Evolutionary conservation across 75 land plant genomes (phyloP).

Genomic region (Sequoiadendron giganteum): DNA sequence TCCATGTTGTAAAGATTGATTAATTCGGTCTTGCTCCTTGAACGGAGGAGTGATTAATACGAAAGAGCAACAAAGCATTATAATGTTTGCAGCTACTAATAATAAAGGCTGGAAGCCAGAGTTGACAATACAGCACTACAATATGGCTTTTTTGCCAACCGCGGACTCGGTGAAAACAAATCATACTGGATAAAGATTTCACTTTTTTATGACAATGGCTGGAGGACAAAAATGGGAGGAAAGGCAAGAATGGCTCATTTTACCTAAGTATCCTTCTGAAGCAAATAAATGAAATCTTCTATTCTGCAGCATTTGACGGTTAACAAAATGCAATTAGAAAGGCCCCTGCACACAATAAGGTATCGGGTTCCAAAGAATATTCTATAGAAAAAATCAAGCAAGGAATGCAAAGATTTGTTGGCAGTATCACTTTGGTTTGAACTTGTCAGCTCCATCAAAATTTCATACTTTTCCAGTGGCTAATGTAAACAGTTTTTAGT

Average conservation of each 20-base stretch:
- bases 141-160: not conserved
- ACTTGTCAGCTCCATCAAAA: not conserved
- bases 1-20: not conserved
- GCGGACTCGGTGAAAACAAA: not conserved
- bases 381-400: not conserved
- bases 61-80: too few relatives aligned
- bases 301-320: too few relatives aligned
- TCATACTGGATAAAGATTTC: not conserved
- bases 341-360: too few relatives aligned
- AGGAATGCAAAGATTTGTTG: not conserved
- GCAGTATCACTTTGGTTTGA: not conserved
- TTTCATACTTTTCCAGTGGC: not conserved
- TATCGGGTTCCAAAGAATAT: not conserved
- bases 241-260: too few relatives aligned
- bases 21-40: not conserved
- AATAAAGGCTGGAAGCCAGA: not conserved
- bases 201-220: too few relatives aligned
- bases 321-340: too few relatives aligned
- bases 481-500: not conserved
- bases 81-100: not conserved
- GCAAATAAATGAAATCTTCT: too few relatives aligned
- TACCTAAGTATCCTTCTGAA: too few relatives aligned
- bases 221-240: too few relatives aligned
- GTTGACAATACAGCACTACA: too few relatives aligned
- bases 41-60: too few relatives aligned